Evolutionary conservation across 2,329 filamentous ascomycete species (phyloP).

Genomic region (Aspergillus ibericus): DNA sequence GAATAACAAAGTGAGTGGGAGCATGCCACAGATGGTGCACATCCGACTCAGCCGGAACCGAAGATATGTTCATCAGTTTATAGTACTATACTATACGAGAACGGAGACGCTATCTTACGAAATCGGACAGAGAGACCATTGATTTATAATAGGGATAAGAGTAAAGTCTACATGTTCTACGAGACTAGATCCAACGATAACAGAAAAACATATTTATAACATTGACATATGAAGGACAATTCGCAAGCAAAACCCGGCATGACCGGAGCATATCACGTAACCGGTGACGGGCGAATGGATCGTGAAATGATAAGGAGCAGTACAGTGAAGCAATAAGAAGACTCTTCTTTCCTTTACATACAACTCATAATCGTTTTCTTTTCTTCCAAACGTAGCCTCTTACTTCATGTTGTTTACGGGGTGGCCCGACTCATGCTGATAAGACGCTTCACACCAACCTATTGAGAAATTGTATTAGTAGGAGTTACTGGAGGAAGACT

Average conservation of each 20-base stretch:
- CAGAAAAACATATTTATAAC: conserved; percentile 16
- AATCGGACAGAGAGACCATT: neutral
- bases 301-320: neutral
- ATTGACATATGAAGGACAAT: conserved; percentile 18
- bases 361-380: conserved; percentile 11
- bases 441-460: conserved; percentile 75
- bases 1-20: no score
- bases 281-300: neutral
- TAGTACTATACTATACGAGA: no score
- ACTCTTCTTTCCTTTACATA: conserved; percentile 10
- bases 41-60: no score
- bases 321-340: conserved; percentile 1
- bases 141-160: no score
- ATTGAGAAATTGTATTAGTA: neutral
- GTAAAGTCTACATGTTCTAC: neutral
- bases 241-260: neutral
- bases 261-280: neutral
- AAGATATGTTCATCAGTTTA: no score
- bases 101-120: no score
- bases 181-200: neutral
- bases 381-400: neutral
- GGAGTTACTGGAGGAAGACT: neutral
- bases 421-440: conserved; percentile 79
- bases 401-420: conserved; percentile 45
- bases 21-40: no score